Base-by-base conservation (phyloP, 202 grass and related monocot genomes). In the Setaria italica region DNA sequence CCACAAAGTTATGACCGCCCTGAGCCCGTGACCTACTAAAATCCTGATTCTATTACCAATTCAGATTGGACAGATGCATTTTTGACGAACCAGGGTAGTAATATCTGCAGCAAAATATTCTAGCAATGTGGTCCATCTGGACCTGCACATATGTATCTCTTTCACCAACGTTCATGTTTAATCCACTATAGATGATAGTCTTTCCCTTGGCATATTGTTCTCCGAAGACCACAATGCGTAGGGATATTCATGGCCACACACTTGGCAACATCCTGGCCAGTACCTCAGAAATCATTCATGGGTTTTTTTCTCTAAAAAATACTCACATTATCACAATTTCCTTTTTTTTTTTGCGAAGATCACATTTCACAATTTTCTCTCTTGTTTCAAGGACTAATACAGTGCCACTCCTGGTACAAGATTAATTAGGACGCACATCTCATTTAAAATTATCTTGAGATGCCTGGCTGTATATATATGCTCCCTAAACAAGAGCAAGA, bases 231-330 rank as follows among this genome's bases (percentile, higher is more conserved):
- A 80, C 4, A 80, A 35, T 87, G 0, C 1, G 7, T 74, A 12
- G 37, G 7, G 6, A 12, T 66, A 81, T 74, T 56, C 69, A 16
- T 67, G 25, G 47, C 69, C 37, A 74, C 0, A 41, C 65, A 85
- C 75, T 41, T 56, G 69, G 62, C 12, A 15, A 1, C 37, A 57
- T 67, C 69, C 15, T 74, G 11, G 35, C 56, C 57, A 74, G 62
- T 46, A 72, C 34, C 48, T 86, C 47, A 11, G 3, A 33, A n/a
- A 70, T 47, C 10, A 0, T 1, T 0, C 4, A 7, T 8, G 12
- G 48, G 1, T 55, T 72, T 73, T 20, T 4, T 7, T 0, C 14
- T 29, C 4, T 25, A 14, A 7, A 58, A 60, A 77, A 0, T 14
- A 14, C 39, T 4, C 9, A 20, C 51, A 41, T 41, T 41, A 41